phyloP scores from a whole-genome alignment of 495 filamentous ascomycete genomes.

The Schizothecium vesticola region DNA sequence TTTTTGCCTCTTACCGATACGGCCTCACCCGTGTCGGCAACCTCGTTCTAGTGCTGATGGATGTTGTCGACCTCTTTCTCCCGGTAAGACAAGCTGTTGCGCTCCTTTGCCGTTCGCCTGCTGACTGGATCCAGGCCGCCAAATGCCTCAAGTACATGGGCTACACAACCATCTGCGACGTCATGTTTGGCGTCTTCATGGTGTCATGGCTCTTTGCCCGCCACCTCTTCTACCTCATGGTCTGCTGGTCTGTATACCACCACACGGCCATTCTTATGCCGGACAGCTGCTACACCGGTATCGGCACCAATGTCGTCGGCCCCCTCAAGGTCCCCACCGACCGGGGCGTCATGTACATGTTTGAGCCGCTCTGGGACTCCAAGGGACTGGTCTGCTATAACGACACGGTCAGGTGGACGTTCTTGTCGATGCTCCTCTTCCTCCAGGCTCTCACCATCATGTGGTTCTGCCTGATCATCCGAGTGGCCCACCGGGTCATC shows the following conservation, averaged over 20 bases:
- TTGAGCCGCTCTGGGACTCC: slow-evolving; percentile 64
- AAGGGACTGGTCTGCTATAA: slow-evolving; percentile 74
- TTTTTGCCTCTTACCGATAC: slow-evolving; percentile 76
- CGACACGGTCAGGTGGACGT: slow-evolving; percentile 61
- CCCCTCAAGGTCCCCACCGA: slow-evolving; percentile 52
- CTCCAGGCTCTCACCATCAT: slow-evolving; percentile 76
- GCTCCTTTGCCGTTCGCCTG: not conserved
- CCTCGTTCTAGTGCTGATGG: slow-evolving; percentile 87
- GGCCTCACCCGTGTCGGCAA: slow-evolving; percentile 81
- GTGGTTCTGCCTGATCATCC: slow-evolving; percentile 86
- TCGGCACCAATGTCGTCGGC: slow-evolving; percentile 44
- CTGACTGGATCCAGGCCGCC: slow-evolving; percentile 55
- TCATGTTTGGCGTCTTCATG: slow-evolving; percentile 82
- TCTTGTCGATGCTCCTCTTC: slow-evolving; percentile 67
- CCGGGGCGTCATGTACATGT: slow-evolving; percentile 52
- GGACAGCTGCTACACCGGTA: slow-evolving; percentile 63
- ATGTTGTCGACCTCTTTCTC: slow-evolving; percentile 82
- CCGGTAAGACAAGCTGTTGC: slow-evolving; percentile 57
- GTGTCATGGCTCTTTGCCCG: slow-evolving; percentile 77
- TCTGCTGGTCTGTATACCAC: slow-evolving; percentile 76
- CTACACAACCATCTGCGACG: slow-evolving; percentile 69
- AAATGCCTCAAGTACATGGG: slow-evolving; percentile 91
- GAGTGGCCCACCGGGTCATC: slow-evolving; percentile 71
- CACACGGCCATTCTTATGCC: slow-evolving; percentile 58
- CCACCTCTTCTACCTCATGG: slow-evolving; percentile 70